Evolutionary conservation across 192 early-diverging fungal species (phyloP), one percentile per base, ranked within the genome.

Genomic region (Coemansia sp.): DNA sequence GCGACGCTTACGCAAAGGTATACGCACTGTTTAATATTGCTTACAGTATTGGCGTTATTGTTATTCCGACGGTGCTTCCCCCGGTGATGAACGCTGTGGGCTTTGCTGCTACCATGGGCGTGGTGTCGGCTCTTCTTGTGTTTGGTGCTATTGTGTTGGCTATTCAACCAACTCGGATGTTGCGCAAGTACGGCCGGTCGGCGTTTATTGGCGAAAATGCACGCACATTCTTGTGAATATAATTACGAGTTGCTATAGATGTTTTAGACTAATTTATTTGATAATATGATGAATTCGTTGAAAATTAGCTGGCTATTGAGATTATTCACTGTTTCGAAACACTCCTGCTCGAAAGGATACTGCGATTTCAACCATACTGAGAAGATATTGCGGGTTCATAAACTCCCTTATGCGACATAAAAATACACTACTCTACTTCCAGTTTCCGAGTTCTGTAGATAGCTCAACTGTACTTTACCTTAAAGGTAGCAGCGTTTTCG

Each of bases 11-110:
- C 61, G 86, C 79, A 45, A 78, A 80, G 73, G 86, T 89, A 2
- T 92, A 91, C 73, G 90, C 90, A 6, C 72, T 93, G 38, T 91
- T 89, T 73, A 93, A 92, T 72, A 89, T 92, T 73, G 86, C 89
- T 0, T 93, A 89, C 50, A 88, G 89, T 23, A 67, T 88, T n/a
- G 89, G 90, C n/a, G 90, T 92, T 82, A 87, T 92, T 48, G 65
- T 88, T 29, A 88, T 90, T 2, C 92, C 92, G 5, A 89, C 90
- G n/a, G 68, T 87, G 48, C 84, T 87, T 25, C 87, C 90, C 2
- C 73, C 82, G 3, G 71, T 90, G 23, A 82, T 84, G 69, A 85
- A 88, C 19, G 70, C 77, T 19, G 71, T 82, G 21, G 85, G 85
- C 0, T 91, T 91, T 76, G 76, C 67, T 3, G 77, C 65, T 39